Percentiles rank a stretch among this genome's conserved stretches.
Evolutionary conservation across 495 filamentous ascomycete genomes (phyloP).

Genomic region (Melanomma pulvis-pyrius): DNA sequence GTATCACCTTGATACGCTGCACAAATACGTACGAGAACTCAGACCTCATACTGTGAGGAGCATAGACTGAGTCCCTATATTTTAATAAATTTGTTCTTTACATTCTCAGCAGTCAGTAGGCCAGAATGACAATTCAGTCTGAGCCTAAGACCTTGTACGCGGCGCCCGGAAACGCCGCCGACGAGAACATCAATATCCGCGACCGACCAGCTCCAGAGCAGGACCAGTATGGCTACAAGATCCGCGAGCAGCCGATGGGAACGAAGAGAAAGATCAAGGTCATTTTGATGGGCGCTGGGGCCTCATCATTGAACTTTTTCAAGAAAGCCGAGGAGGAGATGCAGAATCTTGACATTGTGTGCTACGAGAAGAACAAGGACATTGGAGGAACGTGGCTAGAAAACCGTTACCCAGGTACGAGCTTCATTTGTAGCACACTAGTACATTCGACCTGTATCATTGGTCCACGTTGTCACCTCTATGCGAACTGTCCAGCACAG

Average conservation of each 20-base stretch:
- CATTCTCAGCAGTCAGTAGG: not conserved
- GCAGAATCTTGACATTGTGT: slow-evolving; percentile 44
- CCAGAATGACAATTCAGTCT: slow-evolving; percentile 25
- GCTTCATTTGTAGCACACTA: not conserved
- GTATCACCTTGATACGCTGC: not conserved
- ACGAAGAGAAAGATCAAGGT: slow-evolving; percentile 44
- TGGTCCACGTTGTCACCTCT: not conserved
- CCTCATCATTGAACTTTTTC: slow-evolving; percentile 48
- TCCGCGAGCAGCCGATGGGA: slow-evolving; percentile 48
- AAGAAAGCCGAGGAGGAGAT: slow-evolving; percentile 47
- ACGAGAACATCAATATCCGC: slow-evolving; percentile 30
- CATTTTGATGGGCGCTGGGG: slow-evolving; percentile 50
- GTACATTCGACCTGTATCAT: not conserved
- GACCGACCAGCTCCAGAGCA: slow-evolving; percentile 39
- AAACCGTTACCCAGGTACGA: slow-evolving; percentile 39
- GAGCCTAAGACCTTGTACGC: slow-evolving; percentile 7
- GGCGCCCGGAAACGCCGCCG: slow-evolving; percentile 11
- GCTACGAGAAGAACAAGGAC: slow-evolving; percentile 54
- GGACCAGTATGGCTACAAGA: slow-evolving; percentile 45
- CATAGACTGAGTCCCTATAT: not conserved
- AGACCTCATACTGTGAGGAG: not conserved
- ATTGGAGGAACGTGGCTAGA: slow-evolving; percentile 50
- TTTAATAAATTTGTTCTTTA: not conserved
- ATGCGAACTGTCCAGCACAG: not conserved
- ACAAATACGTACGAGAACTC: no score